A percentile compares a stretch with the other conserved stretches of the same genome.
These are phyloP conservation scores for Mycena maculata DNA, from an alignment of 768 basidiomycete species.

Conservation along the genomic window DNA sequence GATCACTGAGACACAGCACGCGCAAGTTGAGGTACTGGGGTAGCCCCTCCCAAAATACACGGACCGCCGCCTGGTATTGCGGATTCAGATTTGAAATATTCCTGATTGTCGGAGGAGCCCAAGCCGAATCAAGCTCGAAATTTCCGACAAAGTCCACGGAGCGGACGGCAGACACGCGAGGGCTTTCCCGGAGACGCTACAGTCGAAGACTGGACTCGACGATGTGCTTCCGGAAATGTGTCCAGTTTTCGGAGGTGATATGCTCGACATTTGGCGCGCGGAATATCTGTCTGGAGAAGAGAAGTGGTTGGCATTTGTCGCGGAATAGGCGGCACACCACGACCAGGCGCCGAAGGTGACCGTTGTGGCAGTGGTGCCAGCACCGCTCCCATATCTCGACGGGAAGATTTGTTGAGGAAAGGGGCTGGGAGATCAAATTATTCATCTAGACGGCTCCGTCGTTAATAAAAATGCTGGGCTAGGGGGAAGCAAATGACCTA, in stretches of 20 bases:
- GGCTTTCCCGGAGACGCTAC: neutral
- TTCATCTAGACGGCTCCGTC: no score
- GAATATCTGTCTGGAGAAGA: neutral
- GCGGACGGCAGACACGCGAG: neutral
- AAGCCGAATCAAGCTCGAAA: neutral
- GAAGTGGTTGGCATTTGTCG: neutral
- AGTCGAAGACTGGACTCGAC: neutral
- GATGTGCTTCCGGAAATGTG: neutral
- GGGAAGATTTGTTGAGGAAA: neutral
- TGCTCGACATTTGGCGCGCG: neutral
- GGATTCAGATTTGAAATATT: neutral
- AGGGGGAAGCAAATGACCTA: no score
- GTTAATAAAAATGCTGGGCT: no score
- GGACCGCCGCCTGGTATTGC: neutral
- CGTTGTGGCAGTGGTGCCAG: neutral
- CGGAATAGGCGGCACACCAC: constrained; percentile 1
- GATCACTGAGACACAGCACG: neutral
- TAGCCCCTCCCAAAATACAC: neutral
- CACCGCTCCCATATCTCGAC: constrained; percentile 4
- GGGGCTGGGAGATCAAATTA: no score
- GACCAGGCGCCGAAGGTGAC: neutral
- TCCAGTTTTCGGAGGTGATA: neutral
- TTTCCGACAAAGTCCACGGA: neutral
- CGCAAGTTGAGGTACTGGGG: neutral
- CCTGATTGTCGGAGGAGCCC: neutral